Base-by-base conservation (phyloP, 495 filamentous ascomycete genomes). In the Penicillium pancosmium region DNA sequence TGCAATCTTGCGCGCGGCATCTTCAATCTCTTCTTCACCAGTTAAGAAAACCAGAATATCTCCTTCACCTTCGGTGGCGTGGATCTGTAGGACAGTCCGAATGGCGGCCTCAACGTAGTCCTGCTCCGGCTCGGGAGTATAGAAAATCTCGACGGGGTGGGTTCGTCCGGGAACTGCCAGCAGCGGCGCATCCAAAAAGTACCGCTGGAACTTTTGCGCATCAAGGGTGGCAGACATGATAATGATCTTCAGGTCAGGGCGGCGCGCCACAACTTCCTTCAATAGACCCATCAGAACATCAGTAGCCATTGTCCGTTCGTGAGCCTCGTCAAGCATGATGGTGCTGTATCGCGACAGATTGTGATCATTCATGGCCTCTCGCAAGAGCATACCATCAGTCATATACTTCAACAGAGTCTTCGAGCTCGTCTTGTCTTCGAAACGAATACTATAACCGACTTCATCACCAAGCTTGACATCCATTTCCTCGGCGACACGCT, bases 141-240 rank as follows among this genome's bases (percentile, higher is more conserved):
- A 99, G 77, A 96, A 99, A 52, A 99, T 93, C 78, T 98, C 93
- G 60, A 99, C 95, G 8, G 94, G 92, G 72, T 96, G 89, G 6
- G 95, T 99, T 67, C 95, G 86, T 63, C 95, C 95, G 25, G 95
- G 95, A 16, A 99, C 95, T 27, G 92, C 92, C 23, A 98, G 85
- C 34, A 98, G 78, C 10, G 95, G 95, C 2, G 95, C 95, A 67
- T 93, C 84, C 73, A 89, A 91, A 82, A 99, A 99, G 73, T 98
- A 99, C n/a, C 84, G 84, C 72, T 98, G 95, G 71, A 99, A 99
- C 71, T 98, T 99, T 69, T 95, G 88, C 1, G 95, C 92, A 76
- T 99, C 95, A 43, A 98, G 81, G 33, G 93, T 98, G 49, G 93
- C 93, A 65, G 93, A 97, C 93, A 98, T 98, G 83, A 98, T 92